These are phyloP conservation scores for Sicyos baderoa DNA, from an alignment of 306 rosid species.

Conservation along the genomic window DNA sequence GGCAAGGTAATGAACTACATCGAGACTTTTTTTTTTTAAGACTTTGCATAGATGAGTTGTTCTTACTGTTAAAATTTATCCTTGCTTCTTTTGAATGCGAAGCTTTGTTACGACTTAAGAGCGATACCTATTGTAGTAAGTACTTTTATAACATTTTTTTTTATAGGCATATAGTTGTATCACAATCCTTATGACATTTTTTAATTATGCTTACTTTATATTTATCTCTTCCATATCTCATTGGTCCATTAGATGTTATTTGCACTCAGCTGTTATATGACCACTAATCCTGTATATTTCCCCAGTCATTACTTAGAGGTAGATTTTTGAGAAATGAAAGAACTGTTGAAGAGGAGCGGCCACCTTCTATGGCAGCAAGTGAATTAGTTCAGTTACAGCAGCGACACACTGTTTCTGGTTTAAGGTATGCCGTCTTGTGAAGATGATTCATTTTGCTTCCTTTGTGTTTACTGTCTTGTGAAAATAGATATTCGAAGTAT, in stretches of 20 bases:
- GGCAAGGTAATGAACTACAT: no score
- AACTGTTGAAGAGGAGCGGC: conserved; percentile 84
- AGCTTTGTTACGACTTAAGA: neutral
- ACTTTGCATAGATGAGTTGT: neutral
- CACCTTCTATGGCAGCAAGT: conserved; percentile 76
- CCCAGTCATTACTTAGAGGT: conserved; percentile 95
- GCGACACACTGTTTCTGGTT: conserved; percentile 87
- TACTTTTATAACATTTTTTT: neutral
- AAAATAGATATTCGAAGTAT: neutral
- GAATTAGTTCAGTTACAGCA: conserved; percentile 88
- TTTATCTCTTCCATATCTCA: conserved; percentile 2
- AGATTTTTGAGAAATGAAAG: conserved; percentile 95
- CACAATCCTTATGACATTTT: neutral
- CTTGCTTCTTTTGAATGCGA: neutral
- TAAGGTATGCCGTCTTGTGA: conserved; percentile 49
- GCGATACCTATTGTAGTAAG: neutral
- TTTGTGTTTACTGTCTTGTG: neutral
- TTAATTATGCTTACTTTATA: neutral
- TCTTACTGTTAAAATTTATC: neutral
- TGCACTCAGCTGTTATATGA: conserved; percentile 29
- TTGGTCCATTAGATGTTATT: conserved; percentile 7
- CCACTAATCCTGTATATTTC: neutral
- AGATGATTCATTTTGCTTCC: neutral
- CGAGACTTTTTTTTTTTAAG: no score
- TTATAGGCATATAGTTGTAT: neutral